Conservation (phyloP, 2,329 filamentous ascomycete species). For the Fusarium sp. region DNA sequence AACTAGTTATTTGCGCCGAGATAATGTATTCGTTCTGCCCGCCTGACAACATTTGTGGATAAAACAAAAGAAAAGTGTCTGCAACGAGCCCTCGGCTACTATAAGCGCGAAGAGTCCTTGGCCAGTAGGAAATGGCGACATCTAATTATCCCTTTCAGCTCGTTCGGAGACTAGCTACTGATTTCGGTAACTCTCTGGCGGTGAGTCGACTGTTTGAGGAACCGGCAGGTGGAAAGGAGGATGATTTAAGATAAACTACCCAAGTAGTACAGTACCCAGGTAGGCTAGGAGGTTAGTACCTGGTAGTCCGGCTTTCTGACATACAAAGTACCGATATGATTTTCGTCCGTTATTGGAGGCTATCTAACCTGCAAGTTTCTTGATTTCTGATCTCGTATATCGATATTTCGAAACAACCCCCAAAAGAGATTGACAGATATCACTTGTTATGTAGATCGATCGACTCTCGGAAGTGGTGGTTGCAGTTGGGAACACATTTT, state of each 20-base stretch:
- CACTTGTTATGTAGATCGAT: conserved; percentile 9
- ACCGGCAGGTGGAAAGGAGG: background rate
- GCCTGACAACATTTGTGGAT: conserved; percentile 25
- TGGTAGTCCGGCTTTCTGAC: background rate
- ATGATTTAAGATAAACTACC: too few species aligned
- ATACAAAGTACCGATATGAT: background rate
- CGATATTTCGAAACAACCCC: background rate
- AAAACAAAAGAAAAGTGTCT: conserved; percentile 28
- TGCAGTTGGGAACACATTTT: background rate
- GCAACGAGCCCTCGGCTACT: conserved; percentile 30
- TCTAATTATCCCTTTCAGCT: conserved; percentile 4
- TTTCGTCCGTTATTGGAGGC: background rate
- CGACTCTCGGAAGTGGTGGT: conserved; percentile 13
- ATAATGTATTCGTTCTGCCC: background rate
- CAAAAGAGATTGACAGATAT: background rate
- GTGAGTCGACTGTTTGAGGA: conserved; percentile 25
- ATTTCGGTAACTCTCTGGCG: conserved; percentile 28
- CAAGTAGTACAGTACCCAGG: too few species aligned
- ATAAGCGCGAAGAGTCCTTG: background rate
- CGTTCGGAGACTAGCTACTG: background rate
- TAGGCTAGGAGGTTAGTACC: too few species aligned
- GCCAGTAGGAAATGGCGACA: background rate
- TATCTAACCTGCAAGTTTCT: background rate
- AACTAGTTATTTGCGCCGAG: background rate
- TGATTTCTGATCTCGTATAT: conserved; percentile 6